Conservation (phyloP, 2,329 filamentous ascomycete genomes). For the Aspergillus caelatus region DNA sequence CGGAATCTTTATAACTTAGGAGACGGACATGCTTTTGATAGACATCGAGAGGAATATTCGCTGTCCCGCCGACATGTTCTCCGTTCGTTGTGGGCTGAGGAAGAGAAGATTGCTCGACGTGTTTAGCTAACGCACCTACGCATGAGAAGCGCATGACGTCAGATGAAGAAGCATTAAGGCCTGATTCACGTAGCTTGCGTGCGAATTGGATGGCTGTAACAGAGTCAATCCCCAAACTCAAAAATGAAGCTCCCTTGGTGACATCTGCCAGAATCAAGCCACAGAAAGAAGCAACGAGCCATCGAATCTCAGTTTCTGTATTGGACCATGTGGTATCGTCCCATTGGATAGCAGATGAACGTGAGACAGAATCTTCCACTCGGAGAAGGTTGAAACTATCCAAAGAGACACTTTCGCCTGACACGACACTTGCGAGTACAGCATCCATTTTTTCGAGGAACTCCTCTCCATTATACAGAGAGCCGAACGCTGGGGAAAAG, state of each 20-base stretch:
- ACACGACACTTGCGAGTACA: conserved; percentile 29
- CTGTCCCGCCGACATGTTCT: background rate
- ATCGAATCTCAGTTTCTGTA: conserved; percentile 26
- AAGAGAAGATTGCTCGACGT: conserved; percentile 18
- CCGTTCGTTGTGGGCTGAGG: conserved; percentile 12
- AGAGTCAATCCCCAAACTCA: conserved; percentile 37
- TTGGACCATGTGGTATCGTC: conserved; percentile 26
- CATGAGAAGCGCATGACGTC: conserved; percentile 39
- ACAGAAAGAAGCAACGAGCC: conserved; percentile 27
- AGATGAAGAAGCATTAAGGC: conserved; percentile 34
- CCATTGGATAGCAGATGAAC: conserved; percentile 14
- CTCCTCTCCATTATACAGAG: conserved; percentile 22
- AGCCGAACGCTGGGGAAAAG: conserved; percentile 31
- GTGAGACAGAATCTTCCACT: conserved; percentile 1
- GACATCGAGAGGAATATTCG: conserved; percentile 6
- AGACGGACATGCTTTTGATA: conserved; percentile 21
- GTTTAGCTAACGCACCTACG: conserved; percentile 28
- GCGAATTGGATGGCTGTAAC: conserved; percentile 39
- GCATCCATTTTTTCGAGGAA: conserved; percentile 38
- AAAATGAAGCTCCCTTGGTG: conserved; percentile 34
- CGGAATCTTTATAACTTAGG: conserved; percentile 21
- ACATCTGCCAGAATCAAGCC: conserved; percentile 26
- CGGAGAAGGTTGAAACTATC: conserved; percentile 26
- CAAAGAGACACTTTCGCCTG: conserved; percentile 27
- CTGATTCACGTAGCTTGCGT: conserved; percentile 30